Conservation (phyloP, 2,329 filamentous ascomycete genomes). For the Acephala macrosclerotiorum region DNA sequence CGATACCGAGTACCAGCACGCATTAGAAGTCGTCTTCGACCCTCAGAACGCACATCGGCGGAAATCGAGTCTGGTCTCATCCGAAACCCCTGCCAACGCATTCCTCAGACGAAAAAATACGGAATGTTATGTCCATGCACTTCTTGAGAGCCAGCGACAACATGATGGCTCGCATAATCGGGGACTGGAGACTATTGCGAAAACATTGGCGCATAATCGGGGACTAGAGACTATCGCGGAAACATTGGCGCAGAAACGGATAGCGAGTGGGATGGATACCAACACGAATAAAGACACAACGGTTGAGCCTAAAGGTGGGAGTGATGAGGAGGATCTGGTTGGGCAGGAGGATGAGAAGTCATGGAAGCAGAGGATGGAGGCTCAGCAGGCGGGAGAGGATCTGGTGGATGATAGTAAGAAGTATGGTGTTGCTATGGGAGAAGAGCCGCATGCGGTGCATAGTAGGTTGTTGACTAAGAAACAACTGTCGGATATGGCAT, state of each 20-base stretch:
- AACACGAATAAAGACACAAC: slow-evolving; percentile 10
- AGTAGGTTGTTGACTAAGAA: slow-evolving; percentile 90
- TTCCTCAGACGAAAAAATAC: slow-evolving; percentile 52
- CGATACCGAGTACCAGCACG: slow-evolving; percentile 46
- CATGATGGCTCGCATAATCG: slow-evolving; percentile 39
- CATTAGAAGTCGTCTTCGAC: slow-evolving; percentile 66
- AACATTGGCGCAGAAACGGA: slow-evolving; percentile 31
- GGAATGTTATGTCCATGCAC: slow-evolving; percentile 71
- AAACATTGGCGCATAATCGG: slow-evolving; percentile 33
- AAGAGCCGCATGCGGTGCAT: slow-evolving; percentile 45
- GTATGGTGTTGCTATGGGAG: slow-evolving; percentile 25
- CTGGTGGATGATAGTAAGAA: neutral
- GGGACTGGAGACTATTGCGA: slow-evolving; percentile 40
- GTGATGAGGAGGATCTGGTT: slow-evolving; percentile 23
- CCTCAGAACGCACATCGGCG: slow-evolving; percentile 65
- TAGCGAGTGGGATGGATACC: slow-evolving; percentile 17
- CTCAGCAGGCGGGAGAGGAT: slow-evolving; percentile 16
- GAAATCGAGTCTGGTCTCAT: slow-evolving; percentile 69
- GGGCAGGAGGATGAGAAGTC: slow-evolving; percentile 65
- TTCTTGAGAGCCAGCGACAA: slow-evolving; percentile 64
- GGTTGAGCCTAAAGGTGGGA: slow-evolving; percentile 29
- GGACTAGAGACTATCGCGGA: slow-evolving; percentile 41
- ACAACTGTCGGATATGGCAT: slow-evolving; percentile 95
- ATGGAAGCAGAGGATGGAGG: slow-evolving; percentile 53
- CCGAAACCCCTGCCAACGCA: slow-evolving; percentile 52